Evolutionary conservation across 768 basidiomycete genomes (phyloP).

Genomic region (Lactarius akahatsu): DNA sequence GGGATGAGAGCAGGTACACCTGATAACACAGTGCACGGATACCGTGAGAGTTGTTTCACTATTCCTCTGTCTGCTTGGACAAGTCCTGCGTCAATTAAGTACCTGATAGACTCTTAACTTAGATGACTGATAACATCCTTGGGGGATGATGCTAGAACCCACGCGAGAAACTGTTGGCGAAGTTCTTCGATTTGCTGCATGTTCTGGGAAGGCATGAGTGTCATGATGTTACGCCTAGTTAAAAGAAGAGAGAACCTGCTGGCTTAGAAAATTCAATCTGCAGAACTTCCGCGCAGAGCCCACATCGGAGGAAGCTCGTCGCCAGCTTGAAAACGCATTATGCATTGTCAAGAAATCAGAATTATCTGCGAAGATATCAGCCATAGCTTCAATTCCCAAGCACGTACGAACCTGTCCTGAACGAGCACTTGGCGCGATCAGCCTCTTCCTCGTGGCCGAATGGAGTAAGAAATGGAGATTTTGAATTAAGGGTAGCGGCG

Average conservation of each 20-base stretch:
- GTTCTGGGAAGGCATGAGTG: conserved; percentile 50
- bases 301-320: conserved; percentile 65
- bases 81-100: conserved; percentile 86
- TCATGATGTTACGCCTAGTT: background rate
- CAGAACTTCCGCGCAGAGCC: conserved; percentile 72
- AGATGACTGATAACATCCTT: conserved; percentile 11
- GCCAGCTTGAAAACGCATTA: conserved; percentile 87
- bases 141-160: conserved; percentile 8
- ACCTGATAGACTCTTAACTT: conserved; percentile 43
- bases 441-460: conserved; percentile 87
- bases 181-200: conserved; percentile 96
- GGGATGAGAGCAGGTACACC: background rate
- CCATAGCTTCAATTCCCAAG: background rate
- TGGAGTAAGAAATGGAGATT: conserved; percentile 89
- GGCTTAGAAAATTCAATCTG: conserved; percentile 73
- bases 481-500: conserved; percentile 87
- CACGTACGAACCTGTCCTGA: conserved; percentile 49
- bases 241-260: conserved; percentile 52
- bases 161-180: conserved; percentile 64
- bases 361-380: conserved; percentile 57
- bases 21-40: conserved; percentile 16
- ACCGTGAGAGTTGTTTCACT: conserved; percentile 71
- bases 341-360: conserved; percentile 95
- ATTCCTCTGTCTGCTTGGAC: conserved; percentile 66
- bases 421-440: conserved; percentile 75